Percentiles rank a stretch among this genome's conserved stretches.
These are phyloP conservation scores for Scorias spongiosa DNA, from an alignment of 2,329 filamentous ascomycete species.

Conservation along the genomic window DNA sequence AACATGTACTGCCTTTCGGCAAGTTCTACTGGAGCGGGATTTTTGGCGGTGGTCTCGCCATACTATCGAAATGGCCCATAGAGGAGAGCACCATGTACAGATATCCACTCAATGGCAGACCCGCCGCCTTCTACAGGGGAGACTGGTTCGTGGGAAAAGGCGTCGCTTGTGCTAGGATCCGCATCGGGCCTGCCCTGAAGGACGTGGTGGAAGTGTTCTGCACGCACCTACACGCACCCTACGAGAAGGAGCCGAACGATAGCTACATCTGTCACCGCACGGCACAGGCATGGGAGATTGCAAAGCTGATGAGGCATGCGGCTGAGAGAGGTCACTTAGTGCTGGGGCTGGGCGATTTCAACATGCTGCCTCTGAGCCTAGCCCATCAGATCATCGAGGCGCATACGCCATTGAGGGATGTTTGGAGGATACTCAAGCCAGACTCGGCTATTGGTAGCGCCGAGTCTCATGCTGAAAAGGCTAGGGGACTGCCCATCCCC, in stretches of 20 bases:
- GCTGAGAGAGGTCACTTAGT: slow-evolving; percentile 69
- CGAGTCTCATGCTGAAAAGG: slow-evolving; percentile 48
- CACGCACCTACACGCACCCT: slow-evolving; percentile 74
- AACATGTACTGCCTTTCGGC: slow-evolving; percentile 63
- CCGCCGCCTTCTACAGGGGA: slow-evolving; percentile 83
- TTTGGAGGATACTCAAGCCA: slow-evolving; percentile 73
- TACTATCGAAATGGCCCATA: slow-evolving; percentile 84
- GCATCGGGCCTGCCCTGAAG: slow-evolving; percentile 46
- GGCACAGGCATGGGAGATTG: slow-evolving; percentile 87
- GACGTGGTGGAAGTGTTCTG: slow-evolving; percentile 81
- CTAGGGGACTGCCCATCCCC: slow-evolving; percentile 52
- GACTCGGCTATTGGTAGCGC: slow-evolving; percentile 67
- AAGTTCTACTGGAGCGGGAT: slow-evolving; percentile 88
- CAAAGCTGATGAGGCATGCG: slow-evolving; percentile 73
- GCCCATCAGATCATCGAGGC: slow-evolving; percentile 70
- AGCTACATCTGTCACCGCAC: slow-evolving; percentile 83
- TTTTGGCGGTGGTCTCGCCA: slow-evolving; percentile 77
- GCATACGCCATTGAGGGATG: slow-evolving; percentile 63
- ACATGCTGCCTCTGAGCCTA: slow-evolving; percentile 80
- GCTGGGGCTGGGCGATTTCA: slow-evolving; percentile 83
- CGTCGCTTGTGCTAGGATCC: slow-evolving; percentile 67
- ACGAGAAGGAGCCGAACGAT: slow-evolving; percentile 64
- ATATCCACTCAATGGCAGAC: slow-evolving; percentile 85
- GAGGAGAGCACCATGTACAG: slow-evolving; percentile 72
- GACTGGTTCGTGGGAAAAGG: slow-evolving; percentile 97